Percentiles rank a stretch among this genome's conserved stretches.
phyloP scores from a whole-genome alignment of 495 filamentous ascomycete species.

The Sporormia fimetaria region DNA sequence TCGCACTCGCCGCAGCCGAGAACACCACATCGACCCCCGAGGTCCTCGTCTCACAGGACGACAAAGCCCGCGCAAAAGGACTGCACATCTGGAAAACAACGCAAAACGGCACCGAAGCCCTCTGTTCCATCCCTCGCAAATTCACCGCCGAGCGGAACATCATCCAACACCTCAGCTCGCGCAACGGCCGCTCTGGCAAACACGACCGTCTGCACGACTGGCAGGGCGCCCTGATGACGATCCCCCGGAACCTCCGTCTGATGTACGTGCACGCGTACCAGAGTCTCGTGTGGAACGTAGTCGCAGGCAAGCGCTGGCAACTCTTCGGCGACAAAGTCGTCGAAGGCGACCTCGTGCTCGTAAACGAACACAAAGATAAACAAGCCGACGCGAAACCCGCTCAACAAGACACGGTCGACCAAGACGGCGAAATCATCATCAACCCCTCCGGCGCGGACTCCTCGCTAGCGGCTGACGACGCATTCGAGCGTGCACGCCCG shows the following conservation, averaged over 20 bases:
- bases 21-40: constrained; percentile 26
- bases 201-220: constrained; percentile 45
- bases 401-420: constrained; percentile 42
- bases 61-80: constrained; percentile 61
- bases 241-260: constrained; percentile 64
- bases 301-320: constrained; percentile 65
- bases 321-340: constrained; percentile 58
- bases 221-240: constrained; percentile 62
- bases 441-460: constrained; percentile 46
- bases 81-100: constrained; percentile 58
- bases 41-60: constrained; percentile 49
- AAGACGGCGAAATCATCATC: constrained; percentile 58
- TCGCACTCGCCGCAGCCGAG: constrained; percentile 37
- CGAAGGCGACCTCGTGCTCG: constrained; percentile 75
- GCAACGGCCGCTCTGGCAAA: constrained; percentile 24
- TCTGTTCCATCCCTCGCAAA: constrained; percentile 60
- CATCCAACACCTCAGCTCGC: constrained; percentile 55
- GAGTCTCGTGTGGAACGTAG: constrained; percentile 83
- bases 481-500: constrained; percentile 61
- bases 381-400: constrained; percentile 23
- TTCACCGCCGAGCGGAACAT: constrained; percentile 69
- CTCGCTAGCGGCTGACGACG: constrained; percentile 42
- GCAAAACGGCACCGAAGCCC: constrained; percentile 43
- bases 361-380: constrained; percentile 44
- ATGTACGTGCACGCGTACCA: constrained; percentile 99